These are phyloP conservation scores for Amanita inopinata DNA, from an alignment of 768 basidiomycete species.

Conservation along the genomic window DNA sequence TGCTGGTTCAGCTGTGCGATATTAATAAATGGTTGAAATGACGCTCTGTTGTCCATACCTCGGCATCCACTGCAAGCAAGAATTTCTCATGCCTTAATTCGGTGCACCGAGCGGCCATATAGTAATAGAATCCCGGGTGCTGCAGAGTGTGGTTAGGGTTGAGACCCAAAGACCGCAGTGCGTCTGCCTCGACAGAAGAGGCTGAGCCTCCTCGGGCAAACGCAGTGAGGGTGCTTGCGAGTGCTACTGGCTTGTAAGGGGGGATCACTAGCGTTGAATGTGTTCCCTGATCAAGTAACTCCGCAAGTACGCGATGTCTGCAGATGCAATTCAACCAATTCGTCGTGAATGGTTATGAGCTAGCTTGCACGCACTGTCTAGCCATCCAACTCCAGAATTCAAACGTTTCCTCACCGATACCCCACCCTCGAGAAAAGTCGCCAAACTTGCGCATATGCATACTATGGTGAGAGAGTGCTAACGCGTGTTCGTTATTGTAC, in stretches of 20 bases:
- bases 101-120: conserved; percentile 80
- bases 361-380: conserved; percentile 55
- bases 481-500: conserved; percentile 79
- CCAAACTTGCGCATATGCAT: conserved; percentile 79
- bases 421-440: conserved; percentile 86
- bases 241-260: conserved; percentile 36
- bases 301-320: conserved; percentile 84
- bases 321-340: neutral
- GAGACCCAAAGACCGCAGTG: conserved; percentile 51
- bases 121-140: conserved; percentile 90
- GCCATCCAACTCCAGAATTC: conserved; percentile 98
- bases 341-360: neutral
- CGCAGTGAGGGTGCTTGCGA: conserved; percentile 11
- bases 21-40: neutral
- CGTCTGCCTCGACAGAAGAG: conserved; percentile 39
- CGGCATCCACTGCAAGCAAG: conserved; percentile 42
- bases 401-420: conserved; percentile 92
- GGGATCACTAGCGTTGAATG: conserved; percentile 56
- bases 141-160: conserved; percentile 81
- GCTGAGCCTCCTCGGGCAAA: conserved; percentile 13
- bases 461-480: conserved; percentile 76
- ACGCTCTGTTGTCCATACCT: conserved; percentile 29
- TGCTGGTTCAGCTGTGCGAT: conserved; percentile 21
- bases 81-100: conserved; percentile 67
- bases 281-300: conserved; percentile 79